Percentiles rank a stretch among this genome's conserved stretches.
These are phyloP conservation scores for Dimargaris cristalligena DNA, from an alignment of 192 early-diverging fungal species.

Conservation along the genomic window DNA sequence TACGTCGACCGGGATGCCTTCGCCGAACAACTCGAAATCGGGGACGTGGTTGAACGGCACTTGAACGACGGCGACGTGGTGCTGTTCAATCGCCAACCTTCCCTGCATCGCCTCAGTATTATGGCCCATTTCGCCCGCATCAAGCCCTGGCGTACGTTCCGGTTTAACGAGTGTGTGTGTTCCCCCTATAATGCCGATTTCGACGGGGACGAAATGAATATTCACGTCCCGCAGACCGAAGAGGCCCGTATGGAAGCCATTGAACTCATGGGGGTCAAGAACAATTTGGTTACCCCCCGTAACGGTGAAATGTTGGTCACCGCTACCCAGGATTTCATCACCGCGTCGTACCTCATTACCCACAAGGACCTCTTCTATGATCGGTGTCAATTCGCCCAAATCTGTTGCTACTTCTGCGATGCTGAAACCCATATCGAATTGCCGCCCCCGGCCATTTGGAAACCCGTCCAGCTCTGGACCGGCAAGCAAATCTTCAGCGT, in stretches of 20 bases:
- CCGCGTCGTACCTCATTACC: conserved; percentile 83
- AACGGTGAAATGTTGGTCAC: conserved; percentile 98
- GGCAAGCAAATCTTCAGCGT: conserved; percentile 92
- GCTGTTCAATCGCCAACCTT: conserved; percentile 97
- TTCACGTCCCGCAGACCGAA: conserved; percentile 98
- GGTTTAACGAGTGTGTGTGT: conserved; percentile 99
- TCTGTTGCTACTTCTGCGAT: conserved; percentile 84
- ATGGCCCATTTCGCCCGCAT: conserved; percentile 89
- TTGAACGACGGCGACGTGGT: conserved; percentile 86
- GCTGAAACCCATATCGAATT: conserved; percentile 68
- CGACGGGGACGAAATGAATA: conserved; percentile 99
- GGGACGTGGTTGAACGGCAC: conserved; percentile 94
- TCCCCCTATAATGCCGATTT: conserved; percentile 99
- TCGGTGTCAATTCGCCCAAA: conserved; percentile 80
- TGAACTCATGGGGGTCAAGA: conserved; percentile 89
- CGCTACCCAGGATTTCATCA: conserved; percentile 99
- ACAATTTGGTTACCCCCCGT: conserved; percentile 94
- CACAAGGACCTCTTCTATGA: conserved; percentile 91
- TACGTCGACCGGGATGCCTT: conserved; percentile 49
- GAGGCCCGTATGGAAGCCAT: conserved; percentile 94
- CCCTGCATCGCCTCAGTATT: conserved; percentile 88
- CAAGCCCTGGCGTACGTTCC: conserved; percentile 93
- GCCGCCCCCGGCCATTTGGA: conserved; percentile 85
- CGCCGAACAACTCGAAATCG: conserved; percentile 59
- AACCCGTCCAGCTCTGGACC: conserved; percentile 94